phyloP scores from a whole-genome alignment of 371 early-diverging fungal genomes.

The Mucor plumbeus region DNA sequence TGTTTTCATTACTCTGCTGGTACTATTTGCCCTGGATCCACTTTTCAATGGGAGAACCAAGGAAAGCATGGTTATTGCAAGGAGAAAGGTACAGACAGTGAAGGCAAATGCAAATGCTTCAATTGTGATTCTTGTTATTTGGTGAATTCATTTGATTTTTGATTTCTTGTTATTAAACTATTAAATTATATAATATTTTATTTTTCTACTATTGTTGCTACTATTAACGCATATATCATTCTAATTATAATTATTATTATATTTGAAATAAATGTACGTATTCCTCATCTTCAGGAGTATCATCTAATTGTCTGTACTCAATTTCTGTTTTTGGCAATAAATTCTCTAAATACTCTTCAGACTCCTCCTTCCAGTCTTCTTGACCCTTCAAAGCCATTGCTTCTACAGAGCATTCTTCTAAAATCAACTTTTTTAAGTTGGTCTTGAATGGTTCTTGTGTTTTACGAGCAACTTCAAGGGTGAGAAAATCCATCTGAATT shows the following conservation, averaged over 20 bases:
- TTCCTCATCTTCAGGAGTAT: neutral
- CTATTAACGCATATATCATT: no score
- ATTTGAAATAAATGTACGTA: neutral
- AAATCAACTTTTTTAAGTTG: neutral
- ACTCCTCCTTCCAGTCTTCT: neutral
- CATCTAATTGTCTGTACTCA: neutral
- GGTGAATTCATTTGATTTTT: neutral
- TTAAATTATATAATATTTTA: no score
- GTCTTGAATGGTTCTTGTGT: neutral
- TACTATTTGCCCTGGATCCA: neutral
- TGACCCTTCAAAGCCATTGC: neutral
- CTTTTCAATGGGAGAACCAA: neutral
- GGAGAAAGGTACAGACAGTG: neutral
- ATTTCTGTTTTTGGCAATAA: constrained; percentile 4
- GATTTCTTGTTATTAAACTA: neutral
- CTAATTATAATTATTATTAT: neutral
- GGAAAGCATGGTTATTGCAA: constrained; percentile 4
- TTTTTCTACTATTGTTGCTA: no score
- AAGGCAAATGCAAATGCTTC: constrained; percentile 4
- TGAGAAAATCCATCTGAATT: constrained; percentile 2
- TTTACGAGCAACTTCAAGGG: neutral
- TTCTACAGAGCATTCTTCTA: neutral
- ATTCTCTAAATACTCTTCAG: neutral
- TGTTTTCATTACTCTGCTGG: neutral
- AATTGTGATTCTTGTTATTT: constrained; percentile 4